Evolutionary conservation across 768 basidiomycete genomes (phyloP).

Genomic region (Boletus coccyginus): DNA sequence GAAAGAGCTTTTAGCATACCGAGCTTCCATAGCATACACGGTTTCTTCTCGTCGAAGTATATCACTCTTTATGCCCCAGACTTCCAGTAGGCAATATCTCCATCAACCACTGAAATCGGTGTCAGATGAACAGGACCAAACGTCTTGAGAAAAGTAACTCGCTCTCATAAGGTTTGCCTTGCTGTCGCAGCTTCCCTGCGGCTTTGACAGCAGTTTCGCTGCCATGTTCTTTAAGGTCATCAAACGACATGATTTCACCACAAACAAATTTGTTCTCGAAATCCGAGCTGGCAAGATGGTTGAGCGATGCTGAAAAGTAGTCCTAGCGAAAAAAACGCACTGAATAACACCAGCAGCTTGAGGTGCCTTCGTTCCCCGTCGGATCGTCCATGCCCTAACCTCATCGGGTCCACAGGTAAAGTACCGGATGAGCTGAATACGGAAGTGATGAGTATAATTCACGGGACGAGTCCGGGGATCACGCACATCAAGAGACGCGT

Average conservation of each 20-base stretch:
- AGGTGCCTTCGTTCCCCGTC: conserved; percentile 91
- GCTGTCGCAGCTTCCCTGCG: conserved; percentile 90
- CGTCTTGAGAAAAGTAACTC: conserved; percentile 28
- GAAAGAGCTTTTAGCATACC: conserved; percentile 10
- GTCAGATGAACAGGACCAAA: conserved; percentile 5
- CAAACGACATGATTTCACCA: conserved; percentile 93
- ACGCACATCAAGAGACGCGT: conserved; percentile 77
- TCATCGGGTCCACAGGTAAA: conserved; percentile 98
- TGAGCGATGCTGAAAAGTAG: background rate
- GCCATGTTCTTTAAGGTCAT: conserved; percentile 88
- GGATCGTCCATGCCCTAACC: conserved; percentile 97
- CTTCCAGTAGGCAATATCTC: conserved; percentile 94
- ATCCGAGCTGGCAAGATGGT: conserved; percentile 60
- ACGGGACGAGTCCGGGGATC: background rate
- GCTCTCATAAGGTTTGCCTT: conserved; percentile 98
- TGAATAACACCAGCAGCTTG: conserved; percentile 99
- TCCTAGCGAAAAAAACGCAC: conserved; percentile 42
- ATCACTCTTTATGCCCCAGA: conserved; percentile 46
- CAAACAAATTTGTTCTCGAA: conserved; percentile 98
- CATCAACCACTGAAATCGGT: conserved; percentile 64
- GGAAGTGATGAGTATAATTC: background rate
- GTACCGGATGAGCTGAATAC: conserved; percentile 81
- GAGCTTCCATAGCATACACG: conserved; percentile 8
- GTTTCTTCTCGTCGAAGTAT: background rate
- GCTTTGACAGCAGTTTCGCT: conserved; percentile 92